These are phyloP conservation scores for Vickermania ingenoplastis DNA, from an alignment of 208 protist species.

Conservation along the genomic window DNA sequence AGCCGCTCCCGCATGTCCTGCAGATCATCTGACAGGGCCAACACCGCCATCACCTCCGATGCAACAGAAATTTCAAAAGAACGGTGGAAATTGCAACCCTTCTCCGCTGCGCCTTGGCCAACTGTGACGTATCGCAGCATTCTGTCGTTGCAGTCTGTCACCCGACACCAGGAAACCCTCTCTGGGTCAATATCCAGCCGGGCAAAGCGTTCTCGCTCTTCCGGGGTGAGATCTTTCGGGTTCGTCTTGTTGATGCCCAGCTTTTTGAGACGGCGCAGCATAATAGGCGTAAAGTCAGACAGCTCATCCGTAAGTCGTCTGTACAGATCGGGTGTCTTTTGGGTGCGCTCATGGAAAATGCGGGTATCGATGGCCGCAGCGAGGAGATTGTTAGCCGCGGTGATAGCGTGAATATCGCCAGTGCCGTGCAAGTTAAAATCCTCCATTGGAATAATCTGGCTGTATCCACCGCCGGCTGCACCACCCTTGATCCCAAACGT, in stretches of 20 bases:
- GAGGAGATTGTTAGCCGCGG: slow-evolving; percentile 95
- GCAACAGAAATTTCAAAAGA: slow-evolving; percentile 97
- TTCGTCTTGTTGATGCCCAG: slow-evolving; percentile 91
- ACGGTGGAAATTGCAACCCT: slow-evolving; percentile 74
- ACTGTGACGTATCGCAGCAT: slow-evolving; percentile 94
- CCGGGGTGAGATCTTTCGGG: slow-evolving; percentile 84
- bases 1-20: slow-evolving; percentile 92
- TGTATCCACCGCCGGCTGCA: slow-evolving; percentile 97
- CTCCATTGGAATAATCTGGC: slow-evolving; percentile 95
- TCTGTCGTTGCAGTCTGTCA: slow-evolving; percentile 96
- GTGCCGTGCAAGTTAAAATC: slow-evolving; percentile 99
- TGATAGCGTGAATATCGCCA: slow-evolving; percentile 98
- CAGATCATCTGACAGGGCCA: slow-evolving; percentile 91
- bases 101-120: slow-evolving; percentile 89
- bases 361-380: slow-evolving; percentile 97
- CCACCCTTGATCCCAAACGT: slow-evolving; percentile 96
- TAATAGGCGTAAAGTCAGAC: slow-evolving; percentile 85
- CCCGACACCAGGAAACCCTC: slow-evolving; percentile 96
- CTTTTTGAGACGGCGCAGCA: slow-evolving; percentile 81
- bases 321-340: slow-evolving; percentile 87
- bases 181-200: slow-evolving; percentile 93
- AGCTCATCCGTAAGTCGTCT: slow-evolving; percentile 61
- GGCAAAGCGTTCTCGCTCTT: slow-evolving; percentile 86
- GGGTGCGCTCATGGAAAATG: slow-evolving; percentile 94
- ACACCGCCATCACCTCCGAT: slow-evolving; percentile 97